A percentile compares a stretch with the other conserved stretches of the same genome.
These are phyloP conservation scores for Sphaceloma murrayae DNA, from an alignment of 2,329 filamentous ascomycete genomes.

Conservation along the genomic window DNA sequence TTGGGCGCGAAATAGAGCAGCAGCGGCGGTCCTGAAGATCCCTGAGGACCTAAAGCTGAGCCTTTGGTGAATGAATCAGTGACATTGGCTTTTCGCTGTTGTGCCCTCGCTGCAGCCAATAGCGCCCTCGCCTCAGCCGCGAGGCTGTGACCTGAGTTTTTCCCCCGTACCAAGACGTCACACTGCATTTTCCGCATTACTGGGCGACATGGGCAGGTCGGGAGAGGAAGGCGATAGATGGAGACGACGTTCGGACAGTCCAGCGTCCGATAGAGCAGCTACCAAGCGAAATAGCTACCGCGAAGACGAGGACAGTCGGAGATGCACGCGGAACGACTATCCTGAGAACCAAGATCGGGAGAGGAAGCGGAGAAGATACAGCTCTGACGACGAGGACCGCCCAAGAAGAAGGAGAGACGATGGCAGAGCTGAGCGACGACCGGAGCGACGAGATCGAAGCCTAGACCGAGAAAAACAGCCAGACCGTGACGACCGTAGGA, in stretches of 20 bases:
- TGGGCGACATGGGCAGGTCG: constrained; percentile 1
- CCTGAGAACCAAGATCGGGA: neutral
- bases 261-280: neutral
- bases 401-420: constrained; percentile 9
- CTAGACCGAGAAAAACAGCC: neutral
- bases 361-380: constrained; percentile 5
- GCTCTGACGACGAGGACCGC: constrained; percentile 10
- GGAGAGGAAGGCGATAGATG: constrained; percentile 7
- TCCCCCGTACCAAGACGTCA: no score
- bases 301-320: neutral
- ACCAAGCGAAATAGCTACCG: constrained; percentile 5
- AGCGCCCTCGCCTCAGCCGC: constrained; percentile 2
- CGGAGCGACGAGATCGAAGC: neutral
- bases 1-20: constrained; percentile 1
- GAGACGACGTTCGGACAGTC: constrained; percentile 1
- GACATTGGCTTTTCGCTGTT: constrained; percentile 5
- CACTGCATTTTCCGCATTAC: neutral
- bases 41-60: neutral
- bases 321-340: neutral
- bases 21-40: no score
- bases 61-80: neutral
- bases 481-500: constrained; percentile 1
- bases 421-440: neutral
- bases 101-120: constrained; percentile 7
- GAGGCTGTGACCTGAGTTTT: constrained; percentile 14